Conservation (phyloP, 257 asterid species). For the Gentiana macrophylla region DNA sequence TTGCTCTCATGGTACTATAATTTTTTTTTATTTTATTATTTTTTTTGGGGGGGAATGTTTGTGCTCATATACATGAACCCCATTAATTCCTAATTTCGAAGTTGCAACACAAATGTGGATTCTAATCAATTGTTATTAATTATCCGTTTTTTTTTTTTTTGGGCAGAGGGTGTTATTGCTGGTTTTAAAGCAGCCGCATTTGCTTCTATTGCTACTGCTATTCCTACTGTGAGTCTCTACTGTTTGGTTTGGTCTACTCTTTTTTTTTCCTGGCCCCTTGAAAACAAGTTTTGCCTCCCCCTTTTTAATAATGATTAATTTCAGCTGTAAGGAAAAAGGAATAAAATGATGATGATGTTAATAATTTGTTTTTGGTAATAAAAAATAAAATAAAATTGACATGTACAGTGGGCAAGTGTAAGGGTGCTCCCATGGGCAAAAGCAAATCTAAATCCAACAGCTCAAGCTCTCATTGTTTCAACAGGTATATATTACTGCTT, state of each 20-base stretch:
- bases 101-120: background rate
- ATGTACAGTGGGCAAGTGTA: constrained; percentile 54
- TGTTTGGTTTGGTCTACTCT: no score
- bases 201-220: constrained; percentile 79
- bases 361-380: background rate
- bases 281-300: background rate
- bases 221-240: constrained; percentile 55
- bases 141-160: no score
- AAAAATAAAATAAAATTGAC: background rate
- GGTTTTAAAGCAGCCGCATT: constrained; percentile 81
- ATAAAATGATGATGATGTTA: background rate
- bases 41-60: background rate
- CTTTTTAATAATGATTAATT: background rate
- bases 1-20: constrained; percentile 47
- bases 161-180: constrained; percentile 67
- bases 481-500: constrained; percentile 28
- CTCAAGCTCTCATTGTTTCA: constrained; percentile 81
- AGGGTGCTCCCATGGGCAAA: constrained; percentile 84
- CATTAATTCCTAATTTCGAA: background rate
- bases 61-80: background rate
- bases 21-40: background rate
- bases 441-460: constrained; percentile 74
- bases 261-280: no score
- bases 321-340: background rate
- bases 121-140: no score